phyloP scores from a whole-genome alignment of 306 rosid genomes.

The Rosa lucieae region DNA sequence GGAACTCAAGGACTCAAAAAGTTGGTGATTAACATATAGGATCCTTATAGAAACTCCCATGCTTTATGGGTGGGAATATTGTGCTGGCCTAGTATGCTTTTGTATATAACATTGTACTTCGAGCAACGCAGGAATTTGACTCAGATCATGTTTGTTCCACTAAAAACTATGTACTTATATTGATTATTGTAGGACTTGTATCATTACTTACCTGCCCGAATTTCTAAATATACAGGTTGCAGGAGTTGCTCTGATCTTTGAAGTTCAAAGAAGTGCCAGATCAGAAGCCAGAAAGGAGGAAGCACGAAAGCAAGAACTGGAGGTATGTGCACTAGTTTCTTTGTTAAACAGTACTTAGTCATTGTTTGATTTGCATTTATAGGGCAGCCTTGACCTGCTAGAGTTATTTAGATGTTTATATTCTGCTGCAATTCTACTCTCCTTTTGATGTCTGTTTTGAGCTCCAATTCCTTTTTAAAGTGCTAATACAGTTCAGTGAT shows the following conservation, averaged over 20 bases:
- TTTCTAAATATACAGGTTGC: slow-evolving; percentile 64
- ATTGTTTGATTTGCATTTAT: neutral
- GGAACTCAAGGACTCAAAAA: neutral
- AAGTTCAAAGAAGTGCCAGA: slow-evolving; percentile 91
- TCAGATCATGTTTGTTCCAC: neutral
- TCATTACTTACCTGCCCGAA: slow-evolving; percentile 16
- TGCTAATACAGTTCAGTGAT: neutral
- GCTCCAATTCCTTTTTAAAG: neutral
- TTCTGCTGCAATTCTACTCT: neutral
- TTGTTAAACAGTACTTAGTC: neutral
- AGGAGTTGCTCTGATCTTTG: slow-evolving; percentile 62
- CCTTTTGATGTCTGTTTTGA: neutral
- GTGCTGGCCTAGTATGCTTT: neutral
- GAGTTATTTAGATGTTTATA: neutral
- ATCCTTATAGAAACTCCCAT: neutral
- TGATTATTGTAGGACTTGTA: neutral
- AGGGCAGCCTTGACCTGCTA: neutral
- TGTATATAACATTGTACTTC: neutral
- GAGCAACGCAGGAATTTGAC: neutral
- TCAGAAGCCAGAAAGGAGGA: slow-evolving; percentile 96
- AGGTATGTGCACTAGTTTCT: slow-evolving; percentile 46
- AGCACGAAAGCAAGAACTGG: slow-evolving; percentile 66
- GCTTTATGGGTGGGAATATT: neutral
- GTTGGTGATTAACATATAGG: neutral
- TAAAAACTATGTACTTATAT: slow-evolving; percentile 7